Base-by-base conservation (phyloP, 192 early-diverging fungal species). In the Pilobolus umbonatus region DNA sequence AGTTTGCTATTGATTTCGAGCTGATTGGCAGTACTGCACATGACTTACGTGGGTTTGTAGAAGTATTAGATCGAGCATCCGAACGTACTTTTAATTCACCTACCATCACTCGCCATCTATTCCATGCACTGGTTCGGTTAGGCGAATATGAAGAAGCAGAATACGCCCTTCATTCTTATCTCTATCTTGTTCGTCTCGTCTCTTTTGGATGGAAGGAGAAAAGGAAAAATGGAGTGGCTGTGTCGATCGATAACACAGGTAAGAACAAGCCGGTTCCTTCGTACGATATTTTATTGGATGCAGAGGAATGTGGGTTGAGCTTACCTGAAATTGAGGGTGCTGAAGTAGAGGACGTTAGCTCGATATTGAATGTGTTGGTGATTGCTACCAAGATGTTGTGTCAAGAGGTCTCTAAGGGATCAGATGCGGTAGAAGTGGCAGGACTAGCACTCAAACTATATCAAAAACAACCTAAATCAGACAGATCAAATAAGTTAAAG, bases 61-160 rank as follows among this genome's bases (percentile, higher is more conserved):
- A 81, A 45, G 74, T 74, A 0, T 67, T 91, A 47, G 85, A 87
- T 40, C 80, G 84, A 25, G 76, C 83, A 1, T 68, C 81, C 0
- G 70, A 78, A 60, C 77, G 80, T 45, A 88, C 87, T 0, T 88
- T 85, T 72, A 84, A 89, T 61, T 88, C 87, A 26, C 86, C 85
- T 19, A 67, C 74, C 2, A 74, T 89, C 43, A 32, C 84, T 48
- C 86, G 86, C 0, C 85, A 84, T 57, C 64, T 87, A 7, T 74
- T 86, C 53, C 66, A 74, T 35, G 67, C 80, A 0, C 74, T 88
- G n/a, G 60, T 81, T 6, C 59, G 61, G 21, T 61, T 82, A 5
- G 89, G 89, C 36, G 84, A 89, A 53, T 89, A 83, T 64, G 81
- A 86, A 46, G 89, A 91, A 69, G 89, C 87, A 0, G 75, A 81